Conservation (phyloP, 306 rosid species). For the Quercus rubra region DNA sequence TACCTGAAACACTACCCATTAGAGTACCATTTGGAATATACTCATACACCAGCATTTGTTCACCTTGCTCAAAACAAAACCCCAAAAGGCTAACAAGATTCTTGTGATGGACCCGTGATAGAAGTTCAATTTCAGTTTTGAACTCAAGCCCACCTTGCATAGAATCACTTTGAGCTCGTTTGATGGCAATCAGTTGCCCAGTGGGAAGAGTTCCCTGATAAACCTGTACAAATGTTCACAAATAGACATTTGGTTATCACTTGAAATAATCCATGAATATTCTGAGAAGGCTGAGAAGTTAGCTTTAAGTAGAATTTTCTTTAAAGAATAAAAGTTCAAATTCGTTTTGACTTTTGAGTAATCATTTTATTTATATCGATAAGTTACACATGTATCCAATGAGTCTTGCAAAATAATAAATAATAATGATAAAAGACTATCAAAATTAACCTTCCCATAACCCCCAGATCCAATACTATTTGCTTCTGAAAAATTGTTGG, state of each 20-base stretch:
- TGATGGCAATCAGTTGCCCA: constrained; percentile 43
- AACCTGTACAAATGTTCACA: constrained; percentile 28
- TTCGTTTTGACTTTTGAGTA: neutral
- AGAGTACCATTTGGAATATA: constrained; percentile 42
- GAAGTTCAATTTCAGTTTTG: constrained; percentile 56
- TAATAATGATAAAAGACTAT: neutral
- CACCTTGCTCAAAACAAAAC: constrained; percentile 50
- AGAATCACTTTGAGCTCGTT: constrained; percentile 39
- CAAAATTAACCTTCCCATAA: constrained; percentile 61
- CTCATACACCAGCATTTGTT: constrained; percentile 54
- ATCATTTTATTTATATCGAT: too few species aligned
- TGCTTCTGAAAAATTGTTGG: constrained; percentile 36
- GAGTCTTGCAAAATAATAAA: neutral
- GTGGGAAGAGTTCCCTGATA: constrained; percentile 36
- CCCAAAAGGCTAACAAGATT: constrained; percentile 49
- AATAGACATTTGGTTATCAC: neutral
- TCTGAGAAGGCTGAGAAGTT: neutral
- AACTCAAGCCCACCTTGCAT: constrained; percentile 41
- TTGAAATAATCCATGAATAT: neutral
- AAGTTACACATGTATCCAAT: too few species aligned
- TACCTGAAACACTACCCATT: constrained; percentile 47
- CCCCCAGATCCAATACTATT: constrained; percentile 61
- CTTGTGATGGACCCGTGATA: constrained; percentile 56
- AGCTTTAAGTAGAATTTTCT: neutral
- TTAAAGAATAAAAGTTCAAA: neutral